These are phyloP conservation scores for Dipteronia sinensis DNA, from an alignment of 345 rosid genomes.

Conservation along the genomic window DNA sequence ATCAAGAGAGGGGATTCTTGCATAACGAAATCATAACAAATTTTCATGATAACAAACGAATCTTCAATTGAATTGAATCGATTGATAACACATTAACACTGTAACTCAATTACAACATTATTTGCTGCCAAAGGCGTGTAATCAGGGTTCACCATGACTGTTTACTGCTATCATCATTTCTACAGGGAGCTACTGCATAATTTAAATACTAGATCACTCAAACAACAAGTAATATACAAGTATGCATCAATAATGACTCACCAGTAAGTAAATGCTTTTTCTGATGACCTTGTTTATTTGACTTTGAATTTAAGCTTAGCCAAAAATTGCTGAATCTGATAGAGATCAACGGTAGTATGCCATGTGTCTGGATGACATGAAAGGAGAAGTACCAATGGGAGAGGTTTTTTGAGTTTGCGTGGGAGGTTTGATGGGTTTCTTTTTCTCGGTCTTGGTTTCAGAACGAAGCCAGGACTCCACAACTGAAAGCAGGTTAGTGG, in stretches of 20 bases:
- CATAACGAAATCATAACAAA: background rate
- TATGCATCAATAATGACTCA: background rate
- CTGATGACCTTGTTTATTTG: background rate
- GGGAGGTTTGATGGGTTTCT: constrained; percentile 36
- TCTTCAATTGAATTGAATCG: background rate
- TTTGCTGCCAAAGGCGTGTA: background rate
- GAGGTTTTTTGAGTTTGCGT: constrained; percentile 50
- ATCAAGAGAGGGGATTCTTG: background rate
- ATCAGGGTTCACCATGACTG: background rate
- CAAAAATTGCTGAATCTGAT: constrained; percentile 2
- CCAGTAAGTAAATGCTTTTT: background rate
- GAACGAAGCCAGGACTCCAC: constrained; percentile 88
- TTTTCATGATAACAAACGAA: constrained; percentile 11
- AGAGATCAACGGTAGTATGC: constrained; percentile 75
- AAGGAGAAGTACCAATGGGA: constrained; percentile 59
- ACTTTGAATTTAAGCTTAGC: background rate
- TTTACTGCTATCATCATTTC: constrained; percentile 1
- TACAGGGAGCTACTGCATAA: background rate
- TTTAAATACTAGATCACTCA: background rate
- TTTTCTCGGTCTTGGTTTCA: constrained; percentile 67
- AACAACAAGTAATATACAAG: background rate
- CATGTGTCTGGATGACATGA: constrained; percentile 83
- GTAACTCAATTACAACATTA: background rate
- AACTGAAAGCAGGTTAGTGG: constrained; percentile 73
- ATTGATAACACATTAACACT: background rate